These are phyloP conservation scores for Scutellaria baicalensis DNA, from an alignment of 257 asterid genomes.

Conservation along the genomic window DNA sequence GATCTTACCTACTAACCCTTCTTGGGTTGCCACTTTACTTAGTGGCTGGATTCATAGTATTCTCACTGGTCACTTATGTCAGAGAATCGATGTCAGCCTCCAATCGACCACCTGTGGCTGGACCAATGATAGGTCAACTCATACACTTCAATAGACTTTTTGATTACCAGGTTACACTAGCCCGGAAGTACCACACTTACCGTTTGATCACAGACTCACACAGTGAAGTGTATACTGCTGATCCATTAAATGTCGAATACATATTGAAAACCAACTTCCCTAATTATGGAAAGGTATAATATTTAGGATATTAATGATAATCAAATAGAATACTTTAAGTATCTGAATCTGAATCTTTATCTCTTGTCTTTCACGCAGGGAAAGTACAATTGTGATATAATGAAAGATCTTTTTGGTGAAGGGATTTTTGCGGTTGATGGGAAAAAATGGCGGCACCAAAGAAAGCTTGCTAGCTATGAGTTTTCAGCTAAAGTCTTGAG, in stretches of 20 bases:
- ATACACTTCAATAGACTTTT: conserved; percentile 29
- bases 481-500: conserved; percentile 33
- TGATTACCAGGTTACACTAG: conserved; percentile 28
- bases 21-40: conserved; percentile 23
- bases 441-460: conserved; percentile 32
- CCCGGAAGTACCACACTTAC: conserved; percentile 26
- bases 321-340: background rate
- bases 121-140: conserved; percentile 28
- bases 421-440: conserved; percentile 45
- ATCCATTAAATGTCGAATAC: conserved; percentile 33
- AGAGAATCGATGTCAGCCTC: conserved; percentile 13
- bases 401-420: conserved; percentile 43
- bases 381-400: conserved; percentile 15
- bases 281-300: conserved; percentile 35
- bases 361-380: conserved; percentile 19
- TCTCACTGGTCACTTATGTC: conserved; percentile 13
- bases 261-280: conserved; percentile 33
- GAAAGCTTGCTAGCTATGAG: conserved; percentile 44
- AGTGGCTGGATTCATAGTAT: conserved; percentile 12
- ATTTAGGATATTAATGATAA: background rate
- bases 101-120: conserved; percentile 32
- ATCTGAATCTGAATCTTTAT: background rate
- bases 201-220: conserved; percentile 29
- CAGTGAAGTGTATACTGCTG: conserved; percentile 26
- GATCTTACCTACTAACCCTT: conserved; percentile 11